Evolutionary conservation across 805 yeast genomes (phyloP), one percentile per base, ranked within the genome.

Genomic region (Candida chauliodis): DNA sequence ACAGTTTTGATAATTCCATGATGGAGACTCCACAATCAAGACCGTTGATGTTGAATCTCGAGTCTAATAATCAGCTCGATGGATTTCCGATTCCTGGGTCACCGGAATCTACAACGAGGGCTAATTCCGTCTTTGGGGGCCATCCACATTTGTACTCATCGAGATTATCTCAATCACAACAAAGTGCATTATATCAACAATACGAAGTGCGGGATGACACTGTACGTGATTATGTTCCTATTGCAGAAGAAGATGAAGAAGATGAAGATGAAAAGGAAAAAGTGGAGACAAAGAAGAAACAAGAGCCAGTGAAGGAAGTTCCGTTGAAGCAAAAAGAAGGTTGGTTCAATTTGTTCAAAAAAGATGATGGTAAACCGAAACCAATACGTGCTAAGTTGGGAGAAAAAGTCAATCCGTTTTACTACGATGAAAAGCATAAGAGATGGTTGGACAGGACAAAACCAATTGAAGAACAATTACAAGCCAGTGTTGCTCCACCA

Each of bases 341-440:
- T 11, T 84, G 95, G 86, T 61, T 84, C 42, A 68, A 75, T 40
- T 44, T 56, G 19, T 55, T 69, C 31, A 30, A 30, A 17, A 59
- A 61, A 34, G 72, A 71, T 31, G 74, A 76, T 20, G 81, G 76
- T 33, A 85, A 78, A 37, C 87, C 86, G 27, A 86, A 85, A 53
- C 84, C 89, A 0, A 73, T 81, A 44, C 76, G 78, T 46, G 98
- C 96, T 25, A 88, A 93, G 48, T 63, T 93, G 37, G 99, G 98
- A 9, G 86, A 84, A 41, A 74, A 79, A 42, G 41, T 31, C 9
- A 83, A 72, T 53, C 67, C 76, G 13, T 83, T 93, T 55, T 75
- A 77, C 52, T 93, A 79, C 57, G 96, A 90, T 62, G 91, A 86
- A 50, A 78, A 84, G 42, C 73, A 84, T 53, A 81, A 83, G 56